Base-by-base conservation (phyloP, 2,329 filamentous ascomycete genomes). In the Aspergillus neotritici region DNA sequence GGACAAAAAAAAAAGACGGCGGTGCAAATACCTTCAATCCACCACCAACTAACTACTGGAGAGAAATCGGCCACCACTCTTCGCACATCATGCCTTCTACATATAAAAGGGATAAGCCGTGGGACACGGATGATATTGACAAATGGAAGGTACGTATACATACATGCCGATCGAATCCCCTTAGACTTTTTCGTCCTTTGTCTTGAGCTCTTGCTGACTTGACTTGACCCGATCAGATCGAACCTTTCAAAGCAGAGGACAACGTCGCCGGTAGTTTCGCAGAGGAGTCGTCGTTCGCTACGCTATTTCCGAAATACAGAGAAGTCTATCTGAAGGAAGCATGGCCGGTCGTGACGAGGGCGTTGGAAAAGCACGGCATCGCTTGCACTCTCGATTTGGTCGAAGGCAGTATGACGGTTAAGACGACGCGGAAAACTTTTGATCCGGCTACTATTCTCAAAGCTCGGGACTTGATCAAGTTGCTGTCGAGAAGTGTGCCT, bases 111-210 rank as follows among this genome's bases (percentile, higher is more conserved):
- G 87, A 94, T 3, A 95, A 95, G 68, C 86, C 88, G 43, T 94
- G 90, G 90, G 90, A 96, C 61, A 94, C 90, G 44, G 90, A 94
- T 50, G 93, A 96, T 61, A 87, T 97, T 52, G 91, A 97, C 71
- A 94, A 96, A 67, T 97, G 89, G 89, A 91, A 89, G 75, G 82
- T 83, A 38, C 17, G 57, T 54, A 16, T 30, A 6, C 41, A 34
- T 25, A 34, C 15, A 34, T 13, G 14, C 30, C 17, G 10, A 13
- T 37, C 33, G 36, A 31, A 30, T 17, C 25, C 5, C 15, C 9
- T 29, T 38, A n/a, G 12, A 11, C 9, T 12, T 29, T n/a, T 28
- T 15, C 4, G 14, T 12, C 15, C 14, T 31, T 31, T 35, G 12
- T 14, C 14, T 12, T 10, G 5, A n/a, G 10, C 5, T 16, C 15